These are phyloP conservation scores for Hygrophoropsis aurantiaca DNA, from an alignment of 768 basidiomycete genomes.

Conservation along the genomic window DNA sequence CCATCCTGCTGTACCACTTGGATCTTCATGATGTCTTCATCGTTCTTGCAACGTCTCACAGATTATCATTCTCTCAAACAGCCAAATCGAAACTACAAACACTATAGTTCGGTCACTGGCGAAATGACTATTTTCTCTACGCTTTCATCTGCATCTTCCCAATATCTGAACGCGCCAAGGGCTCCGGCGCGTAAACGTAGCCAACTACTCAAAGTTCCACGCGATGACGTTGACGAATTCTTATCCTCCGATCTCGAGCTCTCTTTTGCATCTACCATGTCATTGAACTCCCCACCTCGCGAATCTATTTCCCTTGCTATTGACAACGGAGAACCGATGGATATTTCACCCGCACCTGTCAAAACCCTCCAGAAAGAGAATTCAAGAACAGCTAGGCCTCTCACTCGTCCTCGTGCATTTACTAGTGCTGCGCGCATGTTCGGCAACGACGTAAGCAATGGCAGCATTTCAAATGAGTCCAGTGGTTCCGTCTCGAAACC, in stretches of 20 bases:
- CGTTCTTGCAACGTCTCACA: constrained; percentile 40
- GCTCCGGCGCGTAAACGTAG: constrained; percentile 50
- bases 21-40: constrained; percentile 24
- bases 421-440: constrained; percentile 69
- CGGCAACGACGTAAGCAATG: constrained; percentile 73
- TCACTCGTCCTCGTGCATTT: constrained; percentile 60
- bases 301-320: constrained; percentile 44
- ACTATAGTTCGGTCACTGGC: constrained; percentile 26
- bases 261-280: constrained; percentile 83
- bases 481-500: constrained; percentile 25
- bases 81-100: constrained; percentile 39
- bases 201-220: constrained; percentile 39
- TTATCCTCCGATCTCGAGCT: constrained; percentile 76
- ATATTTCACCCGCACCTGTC: constrained; percentile 70
- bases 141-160: constrained; percentile 39
- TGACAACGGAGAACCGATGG: constrained; percentile 69
- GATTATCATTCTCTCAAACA: constrained; percentile 45
- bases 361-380: constrained; percentile 24
- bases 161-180: constrained; percentile 39
- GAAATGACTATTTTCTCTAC: constrained; percentile 58
- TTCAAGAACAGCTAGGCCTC: constrained; percentile 27
- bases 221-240: constrained; percentile 63
- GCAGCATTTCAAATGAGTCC: constrained; percentile 29
- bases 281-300: constrained; percentile 68
- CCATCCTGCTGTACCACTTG: constrained; percentile 14